Base-by-base conservation (phyloP, 192 early-diverging fungal species). In the Ambispora gerdemannii region DNA sequence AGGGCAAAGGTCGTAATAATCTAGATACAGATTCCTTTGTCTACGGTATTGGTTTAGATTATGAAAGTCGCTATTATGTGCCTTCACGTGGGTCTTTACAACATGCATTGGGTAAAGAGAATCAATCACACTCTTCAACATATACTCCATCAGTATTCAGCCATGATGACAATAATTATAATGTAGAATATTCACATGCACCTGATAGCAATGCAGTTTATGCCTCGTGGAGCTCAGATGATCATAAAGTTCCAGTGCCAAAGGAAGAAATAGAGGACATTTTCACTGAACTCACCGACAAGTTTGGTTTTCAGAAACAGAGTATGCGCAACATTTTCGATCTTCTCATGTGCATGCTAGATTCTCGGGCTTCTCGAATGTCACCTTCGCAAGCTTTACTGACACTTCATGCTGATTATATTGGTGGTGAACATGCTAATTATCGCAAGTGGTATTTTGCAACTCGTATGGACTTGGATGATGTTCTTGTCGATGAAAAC, bases 371-470 rank as follows among this genome's bases (percentile, higher is more conserved):
- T 6, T 89, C 90, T 19, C 83, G 91, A 10, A 87, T 91, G 85
- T 78, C 81, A 24, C 84, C 90, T 6, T 80, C 83, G 13, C 81
- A 87, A 75, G 91, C 91, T 35, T 65, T 92, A 50, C 74, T 88
- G 28, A 88, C 87, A 43, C 72, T 92, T 17, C 90, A 92, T 70
- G 87, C 89, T 11, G 91, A 92, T 70, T 90, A 88, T 67, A 86
- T 92, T 72, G 91, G 90, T 61, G 91, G 91, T 34, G 88, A 88
- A 72, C 77, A 89, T 59, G 87, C 90, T 68, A 92, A 92, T 80
- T 92, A 91, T 74, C 84, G 90, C 25, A 88, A 87, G 58, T 92
- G 91, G 91, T 92, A 87, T 77, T 91, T 92, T 78, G 88, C 88
- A 31, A 83, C 90, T 10, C 84, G 87, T 65, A 75, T 89, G 24